Conservation (phyloP, 2,329 filamentous ascomycete species). For the Colletotrichum musae region DNA sequence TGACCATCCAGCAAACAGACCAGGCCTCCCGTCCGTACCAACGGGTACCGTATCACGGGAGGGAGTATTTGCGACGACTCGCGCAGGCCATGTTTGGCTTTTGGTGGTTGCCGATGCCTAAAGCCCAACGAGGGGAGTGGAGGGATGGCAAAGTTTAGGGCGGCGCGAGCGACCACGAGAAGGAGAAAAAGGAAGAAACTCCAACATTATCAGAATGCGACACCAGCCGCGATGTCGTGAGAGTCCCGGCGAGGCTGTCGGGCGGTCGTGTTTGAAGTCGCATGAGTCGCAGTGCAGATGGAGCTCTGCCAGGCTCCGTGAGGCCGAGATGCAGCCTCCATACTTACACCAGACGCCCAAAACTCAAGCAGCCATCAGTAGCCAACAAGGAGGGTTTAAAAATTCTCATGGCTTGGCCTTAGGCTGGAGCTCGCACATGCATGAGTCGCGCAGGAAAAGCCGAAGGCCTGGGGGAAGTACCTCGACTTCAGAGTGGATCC, state of each 20-base stretch:
- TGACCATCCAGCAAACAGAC: neutral
- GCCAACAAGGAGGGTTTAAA: neutral
- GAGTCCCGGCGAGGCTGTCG: slow-evolving; percentile 31
- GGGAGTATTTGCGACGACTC: neutral
- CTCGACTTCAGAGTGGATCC: slow-evolving; percentile 28
- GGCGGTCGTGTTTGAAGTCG: slow-evolving; percentile 33
- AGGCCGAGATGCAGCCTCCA: slow-evolving; percentile 35
- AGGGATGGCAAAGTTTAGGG: slow-evolving; percentile 15
- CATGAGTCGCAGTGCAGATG: slow-evolving; percentile 37
- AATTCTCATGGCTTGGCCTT: slow-evolving; percentile 29
- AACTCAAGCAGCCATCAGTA: slow-evolving; percentile 3
- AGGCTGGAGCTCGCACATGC: slow-evolving; percentile 28
- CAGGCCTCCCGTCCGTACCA: neutral
- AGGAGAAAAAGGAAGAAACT: neutral
- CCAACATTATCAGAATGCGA: neutral
- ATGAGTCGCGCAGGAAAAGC: slow-evolving; percentile 36
- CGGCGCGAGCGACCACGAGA: neutral
- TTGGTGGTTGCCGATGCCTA: neutral
- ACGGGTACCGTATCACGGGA: no score
- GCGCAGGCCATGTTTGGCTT: neutral
- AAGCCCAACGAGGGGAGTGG: neutral
- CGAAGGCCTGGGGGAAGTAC: slow-evolving; percentile 28
- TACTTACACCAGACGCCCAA: neutral
- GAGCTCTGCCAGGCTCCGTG: slow-evolving; percentile 26
- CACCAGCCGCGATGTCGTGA: slow-evolving; percentile 13